Base-by-base conservation (phyloP, 257 asterid species). In the Agastache rugosa region DNA sequence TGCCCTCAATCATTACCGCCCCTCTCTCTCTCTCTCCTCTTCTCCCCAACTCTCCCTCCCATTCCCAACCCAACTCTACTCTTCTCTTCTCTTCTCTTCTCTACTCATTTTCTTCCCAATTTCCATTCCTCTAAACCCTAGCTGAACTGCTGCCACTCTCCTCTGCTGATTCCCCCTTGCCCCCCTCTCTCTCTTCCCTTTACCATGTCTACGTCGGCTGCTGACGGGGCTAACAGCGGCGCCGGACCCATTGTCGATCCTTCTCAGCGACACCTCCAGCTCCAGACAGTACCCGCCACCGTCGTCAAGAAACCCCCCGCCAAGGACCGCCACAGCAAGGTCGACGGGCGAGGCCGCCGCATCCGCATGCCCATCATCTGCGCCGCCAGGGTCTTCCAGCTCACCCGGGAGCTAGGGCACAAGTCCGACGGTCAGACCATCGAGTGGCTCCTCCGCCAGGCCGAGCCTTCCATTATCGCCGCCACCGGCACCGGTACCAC, bases 361-460 rank as follows among this genome's bases (percentile, higher is more conserved):
- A 93, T 93, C 64, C 96, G 98, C 73, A 93, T 93, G 98, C 98
- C 98, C 3, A 93, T 93, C 69, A 89, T 93, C 53, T 93, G 98
- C 60, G 98, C 98, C 12, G 98, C 98, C 54, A 84, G 98, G 72
- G 98, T 93, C 35, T 93, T 93, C 70, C 98, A 93, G 89, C 91
- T 93, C 58, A 93, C 98, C 0, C 83, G 97, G 0, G 98, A 93
- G 82, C 86, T 93, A 0, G 99, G 97, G 20, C 97, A 92, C 78
- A 93, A 93, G 85, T 91, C 97, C n/a, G 98, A 93, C 60, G 97
- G 97, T 8, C 97, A 90, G 83, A 93, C 98, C 29, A 93, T 93
- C 1, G 98, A 93, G 84, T 93, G 97, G 98, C 94, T 93, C 17
- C 97, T 93, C 51, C 91, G 97, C 4, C 98, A 93, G 75, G 98